phyloP scores from a whole-genome alignment of 2,329 filamentous ascomycete species.

The Ophidiomyces ophidiicola region DNA sequence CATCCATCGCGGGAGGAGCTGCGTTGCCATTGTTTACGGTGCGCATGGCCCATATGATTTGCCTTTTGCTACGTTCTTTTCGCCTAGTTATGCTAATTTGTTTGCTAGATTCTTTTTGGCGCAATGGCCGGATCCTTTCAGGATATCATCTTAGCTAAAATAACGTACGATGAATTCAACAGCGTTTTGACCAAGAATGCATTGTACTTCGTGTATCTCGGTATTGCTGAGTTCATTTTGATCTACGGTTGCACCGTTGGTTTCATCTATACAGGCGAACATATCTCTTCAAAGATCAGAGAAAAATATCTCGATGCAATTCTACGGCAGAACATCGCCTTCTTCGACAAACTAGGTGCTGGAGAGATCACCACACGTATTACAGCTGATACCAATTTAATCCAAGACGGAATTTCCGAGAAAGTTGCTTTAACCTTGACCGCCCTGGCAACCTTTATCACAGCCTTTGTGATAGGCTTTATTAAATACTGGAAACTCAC shows the following conservation, averaged over 20 bases:
- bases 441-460: constrained; percentile 68
- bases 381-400: constrained; percentile 82
- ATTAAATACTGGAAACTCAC: constrained; percentile 88
- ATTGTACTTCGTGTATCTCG: constrained; percentile 77
- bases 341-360: constrained; percentile 83
- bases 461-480: constrained; percentile 84
- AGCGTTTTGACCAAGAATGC: constrained; percentile 50
- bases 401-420: constrained; percentile 88
- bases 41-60: constrained; percentile 11
- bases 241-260: constrained; percentile 72
- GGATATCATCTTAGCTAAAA: constrained; percentile 43
- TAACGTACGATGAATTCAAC: constrained; percentile 46
- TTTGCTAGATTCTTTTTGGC: constrained; percentile 52
- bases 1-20: constrained; percentile 59
- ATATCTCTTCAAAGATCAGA: constrained; percentile 65
- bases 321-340: constrained; percentile 78
- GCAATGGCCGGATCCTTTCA: constrained; percentile 62
- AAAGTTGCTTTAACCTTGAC: constrained; percentile 70
- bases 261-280: constrained; percentile 79
- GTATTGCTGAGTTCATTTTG: constrained; percentile 64
- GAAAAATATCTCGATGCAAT: constrained; percentile 74
- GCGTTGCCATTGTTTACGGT: constrained; percentile 70
- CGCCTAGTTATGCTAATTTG: not conserved
- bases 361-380: constrained; percentile 92
- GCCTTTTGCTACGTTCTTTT: not conserved